These are phyloP conservation scores for Podila horticola DNA, from an alignment of 192 early-diverging fungal genomes.

Conservation along the genomic window DNA sequence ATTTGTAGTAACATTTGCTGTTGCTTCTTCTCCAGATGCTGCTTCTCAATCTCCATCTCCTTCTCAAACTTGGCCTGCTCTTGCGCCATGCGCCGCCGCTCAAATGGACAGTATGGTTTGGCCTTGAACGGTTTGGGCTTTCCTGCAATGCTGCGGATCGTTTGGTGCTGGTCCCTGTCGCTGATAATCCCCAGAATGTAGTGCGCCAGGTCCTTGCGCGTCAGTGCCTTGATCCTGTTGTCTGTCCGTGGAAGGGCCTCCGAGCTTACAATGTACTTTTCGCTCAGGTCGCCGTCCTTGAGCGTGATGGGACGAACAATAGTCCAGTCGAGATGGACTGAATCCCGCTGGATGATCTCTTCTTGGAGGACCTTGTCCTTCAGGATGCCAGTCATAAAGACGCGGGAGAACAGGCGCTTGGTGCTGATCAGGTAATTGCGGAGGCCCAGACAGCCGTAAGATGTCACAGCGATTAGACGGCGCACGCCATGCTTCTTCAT, in stretches of 20 bases:
- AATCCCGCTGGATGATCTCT: slow-evolving; percentile 42
- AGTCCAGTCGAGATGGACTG: slow-evolving; percentile 48
- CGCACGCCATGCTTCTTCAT: slow-evolving; percentile 50
- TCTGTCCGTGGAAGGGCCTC: slow-evolving; percentile 20
- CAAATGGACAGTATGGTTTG: slow-evolving; percentile 23
- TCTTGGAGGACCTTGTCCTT: slow-evolving; percentile 54
- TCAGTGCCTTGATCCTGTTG: slow-evolving; percentile 37
- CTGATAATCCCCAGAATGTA: slow-evolving; percentile 44
- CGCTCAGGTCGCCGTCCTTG: slow-evolving; percentile 40
- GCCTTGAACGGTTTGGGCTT: slow-evolving; percentile 23
- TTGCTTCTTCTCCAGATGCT: slow-evolving; percentile 5
- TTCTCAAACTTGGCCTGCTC: slow-evolving; percentile 1
- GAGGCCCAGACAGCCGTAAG: slow-evolving; percentile 33
- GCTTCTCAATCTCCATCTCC: neutral
- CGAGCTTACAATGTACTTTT: slow-evolving; percentile 31
- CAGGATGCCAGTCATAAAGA: slow-evolving; percentile 48
- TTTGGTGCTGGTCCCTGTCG: slow-evolving; percentile 5
- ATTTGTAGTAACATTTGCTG: neutral
- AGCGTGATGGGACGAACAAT: slow-evolving; percentile 52
- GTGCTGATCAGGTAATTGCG: slow-evolving; percentile 49
- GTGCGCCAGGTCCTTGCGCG: slow-evolving; percentile 43
- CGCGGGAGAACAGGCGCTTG: slow-evolving; percentile 33
- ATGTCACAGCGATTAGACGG: slow-evolving; percentile 47
- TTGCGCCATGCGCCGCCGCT: slow-evolving; percentile 11
- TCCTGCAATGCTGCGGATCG: slow-evolving; percentile 42